phyloP scores from a whole-genome alignment of 2,329 filamentous ascomycete species.

The Ascochyta pisi region DNA sequence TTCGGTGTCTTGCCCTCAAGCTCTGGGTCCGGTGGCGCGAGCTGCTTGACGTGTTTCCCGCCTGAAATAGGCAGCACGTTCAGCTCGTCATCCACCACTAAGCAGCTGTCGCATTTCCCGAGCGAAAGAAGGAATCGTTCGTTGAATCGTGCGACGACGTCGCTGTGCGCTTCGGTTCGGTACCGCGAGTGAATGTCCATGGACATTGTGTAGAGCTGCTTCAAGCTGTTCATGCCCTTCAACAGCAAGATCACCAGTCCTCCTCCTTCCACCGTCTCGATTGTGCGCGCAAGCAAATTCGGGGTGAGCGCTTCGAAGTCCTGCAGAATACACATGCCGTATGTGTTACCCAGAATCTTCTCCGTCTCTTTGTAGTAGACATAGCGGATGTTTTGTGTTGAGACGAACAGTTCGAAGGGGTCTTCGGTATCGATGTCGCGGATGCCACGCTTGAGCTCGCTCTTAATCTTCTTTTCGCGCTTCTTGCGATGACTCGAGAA shows the following conservation, averaged over 20 bases:
- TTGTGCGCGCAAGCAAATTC: slow-evolving; percentile 91
- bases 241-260: slow-evolving; percentile 88
- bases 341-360: slow-evolving; percentile 97
- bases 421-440: slow-evolving; percentile 92
- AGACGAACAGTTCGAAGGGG: slow-evolving; percentile 96
- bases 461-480: slow-evolving; percentile 97
- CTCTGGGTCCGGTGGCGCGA: slow-evolving; percentile 78
- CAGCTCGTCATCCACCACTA: slow-evolving; percentile 96
- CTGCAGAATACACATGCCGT: slow-evolving; percentile 97
- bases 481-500: slow-evolving; percentile 97
- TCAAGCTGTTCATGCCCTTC: slow-evolving; percentile 96
- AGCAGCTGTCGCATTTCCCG: slow-evolving; percentile 90
- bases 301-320: slow-evolving; percentile 98
- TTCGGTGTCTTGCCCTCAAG: slow-evolving; percentile 74
- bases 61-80: slow-evolving; percentile 98
- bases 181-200: slow-evolving; percentile 99
- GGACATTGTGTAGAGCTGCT: slow-evolving; percentile 93
- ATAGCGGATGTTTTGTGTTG: slow-evolving; percentile 96
- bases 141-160: slow-evolving; percentile 96
- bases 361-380: slow-evolving; percentile 99
- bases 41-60: slow-evolving; percentile 83
- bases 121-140: slow-evolving; percentile 95
- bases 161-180: slow-evolving; percentile 92
- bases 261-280: slow-evolving; percentile 97
- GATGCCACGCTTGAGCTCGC: slow-evolving; percentile 93